Conservation (phyloP, 768 basidiomycete species). For the Scleroderma citrinum region DNA sequence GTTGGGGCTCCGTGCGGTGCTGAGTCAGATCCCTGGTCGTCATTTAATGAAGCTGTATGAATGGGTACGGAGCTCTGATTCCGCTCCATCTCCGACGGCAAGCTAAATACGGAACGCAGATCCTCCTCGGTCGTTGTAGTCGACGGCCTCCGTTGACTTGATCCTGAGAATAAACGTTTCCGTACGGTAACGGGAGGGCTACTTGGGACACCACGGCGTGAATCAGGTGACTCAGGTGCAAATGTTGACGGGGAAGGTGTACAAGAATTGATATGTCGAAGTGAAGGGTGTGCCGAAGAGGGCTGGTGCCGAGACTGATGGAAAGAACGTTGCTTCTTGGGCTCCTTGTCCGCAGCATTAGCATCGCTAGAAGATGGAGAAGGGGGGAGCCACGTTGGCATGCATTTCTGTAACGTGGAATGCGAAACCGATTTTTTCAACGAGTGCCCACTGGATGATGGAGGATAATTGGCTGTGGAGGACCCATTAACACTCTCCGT, state of each 20-base stretch:
- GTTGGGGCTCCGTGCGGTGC: constrained; percentile 31
- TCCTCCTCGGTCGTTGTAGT: constrained; percentile 51
- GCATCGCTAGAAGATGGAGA: constrained; percentile 17
- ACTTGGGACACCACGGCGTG: constrained; percentile 1
- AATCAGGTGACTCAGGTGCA: constrained; percentile 4
- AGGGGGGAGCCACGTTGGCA: constrained; percentile 17
- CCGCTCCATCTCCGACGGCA: constrained; percentile 40
- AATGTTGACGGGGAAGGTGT: constrained; percentile 7
- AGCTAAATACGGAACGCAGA: constrained; percentile 47
- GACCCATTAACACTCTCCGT: constrained; percentile 2
- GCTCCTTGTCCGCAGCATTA: constrained; percentile 29
- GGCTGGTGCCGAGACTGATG: constrained; percentile 51
- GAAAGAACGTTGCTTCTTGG: constrained; percentile 58
- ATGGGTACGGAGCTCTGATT: constrained; percentile 15
- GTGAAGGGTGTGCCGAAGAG: constrained; percentile 38
- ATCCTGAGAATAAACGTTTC: constrained; percentile 58
- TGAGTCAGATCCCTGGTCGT: constrained; percentile 36
- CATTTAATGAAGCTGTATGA: constrained; percentile 39
- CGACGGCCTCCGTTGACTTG: constrained; percentile 47
- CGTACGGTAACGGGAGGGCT: constrained; percentile 28
- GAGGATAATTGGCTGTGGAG: constrained; percentile 10
- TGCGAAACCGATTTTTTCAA: constrained; percentile 53
- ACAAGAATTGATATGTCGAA: constrained; percentile 22
- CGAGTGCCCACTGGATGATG: constrained; percentile 27
- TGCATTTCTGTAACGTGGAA: constrained; percentile 40